Evolutionary conservation across 2,329 filamentous ascomycete genomes (phyloP).

Genomic region (Plectosphaerella sp.): DNA sequence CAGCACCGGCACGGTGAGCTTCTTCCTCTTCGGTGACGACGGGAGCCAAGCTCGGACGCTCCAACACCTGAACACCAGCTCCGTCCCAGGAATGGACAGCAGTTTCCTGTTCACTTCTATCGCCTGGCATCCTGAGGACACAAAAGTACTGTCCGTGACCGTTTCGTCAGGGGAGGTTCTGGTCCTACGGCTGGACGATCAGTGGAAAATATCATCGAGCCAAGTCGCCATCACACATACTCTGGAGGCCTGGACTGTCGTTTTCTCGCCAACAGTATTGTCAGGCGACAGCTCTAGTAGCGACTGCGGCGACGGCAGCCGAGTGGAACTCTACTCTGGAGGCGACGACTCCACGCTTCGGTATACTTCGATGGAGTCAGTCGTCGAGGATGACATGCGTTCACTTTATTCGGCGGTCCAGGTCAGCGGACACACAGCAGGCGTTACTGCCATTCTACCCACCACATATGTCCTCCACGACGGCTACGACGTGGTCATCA

Average conservation of each 20-base stretch:
- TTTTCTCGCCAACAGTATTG: slow-evolving; percentile 41
- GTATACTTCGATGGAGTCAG: slow-evolving; percentile 30
- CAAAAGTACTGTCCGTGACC: slow-evolving; percentile 61
- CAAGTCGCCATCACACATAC: slow-evolving; percentile 42
- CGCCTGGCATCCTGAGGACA: slow-evolving; percentile 60
- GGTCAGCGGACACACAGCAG: slow-evolving; percentile 59
- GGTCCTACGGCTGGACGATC: slow-evolving; percentile 42
- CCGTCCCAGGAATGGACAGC: slow-evolving; percentile 45
- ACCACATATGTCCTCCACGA: slow-evolving; percentile 40
- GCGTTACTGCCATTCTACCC: slow-evolving; percentile 82
- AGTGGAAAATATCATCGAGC: slow-evolving; percentile 30
- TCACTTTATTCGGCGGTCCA: slow-evolving; percentile 15
- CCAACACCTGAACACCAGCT: slow-evolving; percentile 37
- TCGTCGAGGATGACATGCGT: neutral
- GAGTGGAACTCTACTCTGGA: slow-evolving; percentile 54
- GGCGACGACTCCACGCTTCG: slow-evolving; percentile 69
- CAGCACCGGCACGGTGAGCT: slow-evolving; percentile 66
- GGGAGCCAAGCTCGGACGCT: slow-evolving; percentile 26
- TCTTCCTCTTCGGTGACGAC: slow-evolving; percentile 52
- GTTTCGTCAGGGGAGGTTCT: slow-evolving; percentile 64
- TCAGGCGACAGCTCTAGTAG: slow-evolving; percentile 4
- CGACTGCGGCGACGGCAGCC: slow-evolving; percentile 7
- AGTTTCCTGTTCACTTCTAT: slow-evolving; percentile 67
- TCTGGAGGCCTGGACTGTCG: slow-evolving; percentile 72
- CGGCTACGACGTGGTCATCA: slow-evolving; percentile 60